Base-by-base conservation (phyloP, 2,329 filamentous ascomycete genomes). In the Myrmaecium sp. region DNA sequence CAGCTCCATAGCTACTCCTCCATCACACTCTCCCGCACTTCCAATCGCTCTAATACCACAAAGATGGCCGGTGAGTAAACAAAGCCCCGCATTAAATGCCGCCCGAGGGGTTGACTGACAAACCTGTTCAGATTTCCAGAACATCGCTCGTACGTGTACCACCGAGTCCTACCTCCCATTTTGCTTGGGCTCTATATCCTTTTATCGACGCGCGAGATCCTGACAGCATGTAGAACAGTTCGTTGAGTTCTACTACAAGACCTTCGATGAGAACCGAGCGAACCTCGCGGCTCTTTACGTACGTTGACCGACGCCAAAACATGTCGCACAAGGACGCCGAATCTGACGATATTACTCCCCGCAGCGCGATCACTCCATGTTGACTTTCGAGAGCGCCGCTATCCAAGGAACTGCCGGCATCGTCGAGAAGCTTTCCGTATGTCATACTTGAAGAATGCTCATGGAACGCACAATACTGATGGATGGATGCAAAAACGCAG, bases 221-320 rank as follows among this genome's bases (percentile, higher is more conserved):
- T n/a, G n/a, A n/a, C n/a, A n/a, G n/a, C n/a, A 21, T 14, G 32
- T 44, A 94, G 84, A 75, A 53, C 69, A 91, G 58, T 94, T 95
- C 57, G 75, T 86, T 39, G 50, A 74, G 33, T 86, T 76, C 64
- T 95, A 94, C 71, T 94, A 93, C 68, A 64, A 75, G 46, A 74
- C 73, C 33, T 93, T 94, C 57, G 83, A 93, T 52, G 36, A 47
- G 34, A 65, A 84, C 55, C 75, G 83, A 45, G 55, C 57, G 30
- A 43, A 50, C 27, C 67, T 94, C 22, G 57, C 54, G 9, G 46
- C 57, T 34, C 80, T 94, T 60, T 95, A 94, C 64, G 86, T 93
- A 69, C 49, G 78, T 44, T 29, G 23, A 26, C 21, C 27, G 18
- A 31, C 25, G 13, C 14, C 17, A 18, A 28, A 28, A 18, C 13